Evolutionary conservation across 768 basidiomycete species (phyloP), one percentile per base, ranked within the genome.

Genomic region (Pisolithus sp.): DNA sequence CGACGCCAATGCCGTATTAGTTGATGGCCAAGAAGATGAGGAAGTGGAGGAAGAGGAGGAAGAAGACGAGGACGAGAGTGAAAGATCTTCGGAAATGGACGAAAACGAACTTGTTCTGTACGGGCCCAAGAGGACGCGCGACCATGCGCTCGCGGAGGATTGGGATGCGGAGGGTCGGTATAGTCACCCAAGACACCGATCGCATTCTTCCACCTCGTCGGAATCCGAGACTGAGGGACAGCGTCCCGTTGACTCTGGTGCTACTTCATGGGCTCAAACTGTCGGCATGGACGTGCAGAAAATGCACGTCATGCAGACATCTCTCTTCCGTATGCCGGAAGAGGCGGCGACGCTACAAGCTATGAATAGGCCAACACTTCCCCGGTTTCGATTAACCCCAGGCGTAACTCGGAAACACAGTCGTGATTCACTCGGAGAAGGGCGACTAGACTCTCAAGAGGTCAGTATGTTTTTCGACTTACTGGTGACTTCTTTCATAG

Each of bases 221-320:
- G 50, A 57, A 30, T 53, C 64, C 26, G 65, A 64, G 23, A 43
- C 53, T 0, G 62, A 57, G 21, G 46, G 42, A 24, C 64, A 37
- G 18, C 46, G 46, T 48, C 68, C 64, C 7, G 68, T 66, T 2
- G 78, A 81, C 53, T 69, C 78, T 6, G 74, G 76, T 6, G 72
- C 82, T 41, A 79, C 82, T 49, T 80, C 86, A 37, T 89, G 88
- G 86, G 81, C 84, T 13, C 77, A 83, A 44, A 80, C 80, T 47
- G 65, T 85, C 24, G 86, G 87, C 5, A 73, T 93, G n/a, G 90
- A 94, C 64, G 77, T 85, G 13, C 89, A 90, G 66, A 86, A 84
- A 69, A 82, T 93, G 77, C 88, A 92, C 61, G 89, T 94, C 49
- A 95, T 95, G 93, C 93, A 95, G 61, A 83, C 88, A 0, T 86